Conservation (phyloP, 192 early-diverging fungal genomes). For the Coemansia umbellata region DNA sequence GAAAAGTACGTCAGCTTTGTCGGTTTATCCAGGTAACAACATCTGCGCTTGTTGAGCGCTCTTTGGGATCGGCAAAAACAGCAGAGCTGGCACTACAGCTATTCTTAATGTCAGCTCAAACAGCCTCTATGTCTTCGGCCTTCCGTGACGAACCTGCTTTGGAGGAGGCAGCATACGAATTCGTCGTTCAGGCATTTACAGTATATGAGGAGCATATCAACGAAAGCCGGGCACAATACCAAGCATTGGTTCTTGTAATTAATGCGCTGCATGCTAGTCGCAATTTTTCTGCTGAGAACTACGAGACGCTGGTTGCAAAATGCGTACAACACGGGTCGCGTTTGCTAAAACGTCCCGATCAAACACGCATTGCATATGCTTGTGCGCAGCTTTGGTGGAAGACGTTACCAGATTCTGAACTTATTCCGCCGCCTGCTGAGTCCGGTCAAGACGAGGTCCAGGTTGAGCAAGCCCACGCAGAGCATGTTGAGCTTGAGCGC, state of each 20-base stretch:
- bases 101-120: conserved; percentile 81
- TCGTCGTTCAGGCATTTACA: conserved; percentile 95
- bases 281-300: conserved; percentile 86
- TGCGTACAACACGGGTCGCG: conserved; percentile 85
- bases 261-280: conserved; percentile 78
- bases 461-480: conserved; percentile 28
- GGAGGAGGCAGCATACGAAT: conserved; percentile 96
- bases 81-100: conserved; percentile 68
- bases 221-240: conserved; percentile 87
- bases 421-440: conserved; percentile 41
- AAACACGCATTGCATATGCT: conserved; percentile 80
- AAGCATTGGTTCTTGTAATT: conserved; percentile 85
- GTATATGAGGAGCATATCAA: conserved; percentile 96
- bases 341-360: conserved; percentile 91
- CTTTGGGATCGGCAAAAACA: conserved; percentile 33
- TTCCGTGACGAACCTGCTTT: conserved; percentile 65
- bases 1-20: conserved; percentile 79
- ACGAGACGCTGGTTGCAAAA: conserved; percentile 92
- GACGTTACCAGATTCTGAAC: conserved; percentile 44
- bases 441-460: conserved; percentile 47
- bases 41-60: conserved; percentile 63
- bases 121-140: conserved; percentile 59
- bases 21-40: conserved; percentile 88
- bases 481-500: conserved; percentile 48
- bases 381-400: conserved; percentile 94